These are phyloP conservation scores for Gaeumannomyces tritici DNA, from an alignment of 2,329 filamentous ascomycete genomes.

Conservation along the genomic window DNA sequence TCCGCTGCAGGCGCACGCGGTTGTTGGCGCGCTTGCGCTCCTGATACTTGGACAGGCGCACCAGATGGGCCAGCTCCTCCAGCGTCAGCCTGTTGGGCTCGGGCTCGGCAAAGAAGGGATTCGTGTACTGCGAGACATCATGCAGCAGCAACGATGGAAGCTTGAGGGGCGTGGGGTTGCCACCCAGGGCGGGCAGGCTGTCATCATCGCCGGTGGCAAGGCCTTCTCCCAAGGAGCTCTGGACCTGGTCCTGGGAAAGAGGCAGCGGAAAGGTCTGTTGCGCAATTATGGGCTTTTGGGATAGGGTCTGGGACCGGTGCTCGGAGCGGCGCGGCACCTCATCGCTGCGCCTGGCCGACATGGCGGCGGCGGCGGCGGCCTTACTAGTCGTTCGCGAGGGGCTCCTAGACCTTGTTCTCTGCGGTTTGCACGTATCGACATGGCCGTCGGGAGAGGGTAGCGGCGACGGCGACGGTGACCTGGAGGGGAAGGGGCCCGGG, in stretches of 20 bases:
- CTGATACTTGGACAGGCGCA: constrained; percentile 70
- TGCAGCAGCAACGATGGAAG: constrained; percentile 49
- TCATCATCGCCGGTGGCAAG: constrained; percentile 16
- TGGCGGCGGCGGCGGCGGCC: constrained; percentile 22
- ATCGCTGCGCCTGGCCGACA: constrained; percentile 33
- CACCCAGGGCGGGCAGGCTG: constrained; percentile 29
- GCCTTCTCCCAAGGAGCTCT: not conserved
- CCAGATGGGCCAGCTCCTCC: constrained; percentile 68
- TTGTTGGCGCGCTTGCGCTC: constrained; percentile 70
- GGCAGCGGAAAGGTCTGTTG: constrained; percentile 19
- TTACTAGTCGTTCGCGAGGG: constrained; percentile 28
- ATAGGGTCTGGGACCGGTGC: constrained; percentile 24
- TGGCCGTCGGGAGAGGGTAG: constrained; percentile 40
- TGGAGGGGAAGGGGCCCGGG: constrained; percentile 35
- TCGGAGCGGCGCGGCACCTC: constrained; percentile 30
- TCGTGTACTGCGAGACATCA: constrained; percentile 58
- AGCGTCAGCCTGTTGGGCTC: constrained; percentile 60
- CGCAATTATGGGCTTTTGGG: constrained; percentile 40
- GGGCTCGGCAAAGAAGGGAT: constrained; percentile 43
- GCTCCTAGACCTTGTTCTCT: constrained; percentile 44
- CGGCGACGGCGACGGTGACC: constrained; percentile 44
- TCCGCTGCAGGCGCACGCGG: constrained; percentile 63
- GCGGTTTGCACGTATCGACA: constrained; percentile 31
- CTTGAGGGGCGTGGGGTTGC: constrained; percentile 23
- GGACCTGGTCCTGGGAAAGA: not conserved